Evolutionary conservation across 352 stramenopile genomes (phyloP).

Genomic region (Phytophthora europaea): DNA sequence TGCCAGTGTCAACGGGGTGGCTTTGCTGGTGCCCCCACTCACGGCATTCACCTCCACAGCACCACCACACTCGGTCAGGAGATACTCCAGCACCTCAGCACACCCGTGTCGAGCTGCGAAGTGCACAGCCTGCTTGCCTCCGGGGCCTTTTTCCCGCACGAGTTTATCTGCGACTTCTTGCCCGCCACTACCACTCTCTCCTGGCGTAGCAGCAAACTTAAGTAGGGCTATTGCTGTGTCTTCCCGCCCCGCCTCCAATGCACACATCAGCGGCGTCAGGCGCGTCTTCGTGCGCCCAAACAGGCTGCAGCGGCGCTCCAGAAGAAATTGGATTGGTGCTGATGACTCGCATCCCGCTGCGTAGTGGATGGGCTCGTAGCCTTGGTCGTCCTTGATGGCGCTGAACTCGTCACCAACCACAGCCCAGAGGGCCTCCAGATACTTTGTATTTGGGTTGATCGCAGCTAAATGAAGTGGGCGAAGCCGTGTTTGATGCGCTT

Average conservation of each 20-base stretch:
- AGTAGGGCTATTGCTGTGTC: constrained; percentile 73
- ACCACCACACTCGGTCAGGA: constrained; percentile 50
- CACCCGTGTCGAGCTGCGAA: constrained; percentile 61
- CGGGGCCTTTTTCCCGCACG: constrained; percentile 55
- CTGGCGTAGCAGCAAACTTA: constrained; percentile 32
- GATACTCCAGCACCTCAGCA: constrained; percentile 50
- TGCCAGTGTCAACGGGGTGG: constrained; percentile 67
- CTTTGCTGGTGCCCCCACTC: constrained; percentile 50
- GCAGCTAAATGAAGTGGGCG: constrained; percentile 76
- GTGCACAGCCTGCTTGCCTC: constrained; percentile 70
- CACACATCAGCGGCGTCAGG: constrained; percentile 74
- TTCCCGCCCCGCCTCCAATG: constrained; percentile 52
- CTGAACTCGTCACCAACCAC: constrained; percentile 59
- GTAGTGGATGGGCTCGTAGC: constrained; percentile 78
- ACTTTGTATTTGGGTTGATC: constrained; percentile 81
- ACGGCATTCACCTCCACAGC: constrained; percentile 66
- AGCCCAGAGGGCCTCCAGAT: constrained; percentile 71
- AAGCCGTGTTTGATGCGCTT: constrained; percentile 68
- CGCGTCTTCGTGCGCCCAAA: constrained; percentile 69
- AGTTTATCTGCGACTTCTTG: constrained; percentile 61
- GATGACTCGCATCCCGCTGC: constrained; percentile 65
- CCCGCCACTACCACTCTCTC: constrained; percentile 35
- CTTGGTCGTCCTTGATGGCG: constrained; percentile 64
- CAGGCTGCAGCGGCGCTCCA: constrained; percentile 66
- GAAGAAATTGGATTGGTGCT: constrained; percentile 63